A percentile compares a stretch with the other conserved stretches of the same genome.
phyloP scores from a whole-genome alignment of 257 asterid genomes.

The Gentiana macrophylla region DNA sequence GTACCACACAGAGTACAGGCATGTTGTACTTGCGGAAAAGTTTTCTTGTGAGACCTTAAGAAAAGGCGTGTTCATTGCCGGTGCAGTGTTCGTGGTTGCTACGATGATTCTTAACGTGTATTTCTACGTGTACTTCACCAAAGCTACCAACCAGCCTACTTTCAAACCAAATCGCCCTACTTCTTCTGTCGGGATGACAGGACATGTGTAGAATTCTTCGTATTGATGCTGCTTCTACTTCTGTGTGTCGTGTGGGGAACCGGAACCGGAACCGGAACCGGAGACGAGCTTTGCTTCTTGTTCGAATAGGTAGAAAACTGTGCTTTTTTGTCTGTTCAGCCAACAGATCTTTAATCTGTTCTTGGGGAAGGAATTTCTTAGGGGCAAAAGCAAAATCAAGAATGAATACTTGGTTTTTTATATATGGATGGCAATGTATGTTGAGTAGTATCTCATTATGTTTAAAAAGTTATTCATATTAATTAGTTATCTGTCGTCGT shows the following conservation, averaged over 20 bases:
- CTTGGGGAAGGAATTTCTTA: no score
- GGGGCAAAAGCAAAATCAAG: no score
- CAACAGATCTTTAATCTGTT: no score
- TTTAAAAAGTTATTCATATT: no score
- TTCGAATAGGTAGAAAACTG: no score
- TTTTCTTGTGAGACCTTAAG: slow-evolving; percentile 67
- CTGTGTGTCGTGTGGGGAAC: not conserved
- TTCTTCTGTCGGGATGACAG: slow-evolving; percentile 48
- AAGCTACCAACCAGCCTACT: slow-evolving; percentile 57
- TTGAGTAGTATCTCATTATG: no score
- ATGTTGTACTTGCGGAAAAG: slow-evolving; percentile 45
- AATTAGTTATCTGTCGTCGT: no score
- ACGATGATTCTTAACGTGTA: slow-evolving; percentile 70
- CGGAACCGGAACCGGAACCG: no score
- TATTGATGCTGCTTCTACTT: not conserved
- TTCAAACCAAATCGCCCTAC: slow-evolving; percentile 35
- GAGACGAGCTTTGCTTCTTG: no score
- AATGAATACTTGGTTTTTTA: no score
- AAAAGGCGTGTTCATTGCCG: slow-evolving; percentile 87
- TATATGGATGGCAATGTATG: no score
- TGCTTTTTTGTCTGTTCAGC: no score
- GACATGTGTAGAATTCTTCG: slow-evolving; percentile 29
- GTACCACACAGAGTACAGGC: slow-evolving; percentile 69
- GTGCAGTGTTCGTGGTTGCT: slow-evolving; percentile 73
- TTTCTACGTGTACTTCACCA: slow-evolving; percentile 67